Evolutionary conservation across 768 basidiomycete species (phyloP), one percentile per base, ranked within the genome.

Genomic region (Boletus barrowsii): DNA sequence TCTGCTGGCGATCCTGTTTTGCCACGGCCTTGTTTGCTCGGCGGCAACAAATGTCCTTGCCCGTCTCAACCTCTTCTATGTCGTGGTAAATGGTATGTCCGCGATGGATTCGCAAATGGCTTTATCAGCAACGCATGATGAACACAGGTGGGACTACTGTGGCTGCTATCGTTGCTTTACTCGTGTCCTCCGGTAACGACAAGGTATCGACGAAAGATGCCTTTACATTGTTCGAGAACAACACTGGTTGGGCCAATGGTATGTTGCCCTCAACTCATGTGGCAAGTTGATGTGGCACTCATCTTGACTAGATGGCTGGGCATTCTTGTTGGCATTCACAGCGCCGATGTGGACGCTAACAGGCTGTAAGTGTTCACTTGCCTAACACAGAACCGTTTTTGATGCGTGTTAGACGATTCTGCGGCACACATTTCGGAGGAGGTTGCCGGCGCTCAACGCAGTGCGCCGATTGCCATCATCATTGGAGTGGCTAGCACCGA

Each of bases 341-440:
- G 75, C 87, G 2, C 84, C 86, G 0, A 88, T 88, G 87, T 88
- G 87, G 87, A 87, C 86, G 4, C 69, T 89, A 51, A 88, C 87
- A 3, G 87, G 87, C 56, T 89, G 87, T 87, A 51, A 60, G 84
- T 0, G 11, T 68, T 24, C 51, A 32, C 36, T 9, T 37, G 15
- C 6, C 36, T 35, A 41, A 20, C 33, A 17, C 6, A 15, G 42
- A 56, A 3, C 5, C 4, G 20, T 47, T 44, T 18, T 20, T 57
- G 55, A 56, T 14, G 2, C 18, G 24, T 46, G 36, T 13, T 57
- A 88, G 87, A 89, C 57, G 87, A 88, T 62, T 88, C 87, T 35
- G 87, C 87, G 7, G 86, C 84, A 26, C 87, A 88, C 58, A 83
- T 89, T 43, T 80, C 86, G 18, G 87, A 89, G 70, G 87, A 89